Base-by-base conservation (phyloP, 371 early-diverging fungal genomes). In the Lichtheimia corymbifera region DNA sequence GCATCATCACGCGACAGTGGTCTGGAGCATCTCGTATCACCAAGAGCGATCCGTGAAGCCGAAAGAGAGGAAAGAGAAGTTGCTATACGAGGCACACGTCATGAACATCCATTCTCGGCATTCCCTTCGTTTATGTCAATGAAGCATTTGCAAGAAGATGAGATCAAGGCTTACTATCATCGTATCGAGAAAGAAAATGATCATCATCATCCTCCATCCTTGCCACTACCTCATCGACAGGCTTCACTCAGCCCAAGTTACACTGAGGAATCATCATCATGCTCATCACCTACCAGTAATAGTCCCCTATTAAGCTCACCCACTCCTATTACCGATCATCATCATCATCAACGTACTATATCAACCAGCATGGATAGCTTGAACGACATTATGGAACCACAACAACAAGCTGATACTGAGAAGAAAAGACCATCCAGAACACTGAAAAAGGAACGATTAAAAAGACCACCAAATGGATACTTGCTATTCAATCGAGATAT, bases 391-490 rank as follows among this genome's bases (percentile, higher is more conserved):
- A 56, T 64, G 0, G 42, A 62, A 0, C 44, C 41, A 18, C 55
- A 53, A 2, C 47, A 15, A 44, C 58, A 61, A 44, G 63, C 67
- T 13, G 22, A 54, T 25, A 18, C 17, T 13, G 35, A 35, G 9
- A 35, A 35, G 35, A 35, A 35, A 9, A 35, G 35, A 35, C 9
- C 35, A 28, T 28, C 28, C 28, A 28, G 4, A 4, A 4, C 28
- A 2, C 9, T 35, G 35, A 35, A 35, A 11, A 53, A 59, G 22
- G 66, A 64, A 47, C 72, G 81, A 53, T 63, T 84, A 28, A 85
- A 84, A 63, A 79, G 86, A 27, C 87, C 88, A 6, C 85, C 85
- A 45, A 88, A 88, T 67, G 85, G 86, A 5, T 88, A 84, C 62
- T 60, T 88, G 40, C 64, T 86, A 50, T 86, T 83, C 56, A 86